phyloP scores from a whole-genome alignment of 495 filamentous ascomycete genomes.

The Daldinia childiae region DNA sequence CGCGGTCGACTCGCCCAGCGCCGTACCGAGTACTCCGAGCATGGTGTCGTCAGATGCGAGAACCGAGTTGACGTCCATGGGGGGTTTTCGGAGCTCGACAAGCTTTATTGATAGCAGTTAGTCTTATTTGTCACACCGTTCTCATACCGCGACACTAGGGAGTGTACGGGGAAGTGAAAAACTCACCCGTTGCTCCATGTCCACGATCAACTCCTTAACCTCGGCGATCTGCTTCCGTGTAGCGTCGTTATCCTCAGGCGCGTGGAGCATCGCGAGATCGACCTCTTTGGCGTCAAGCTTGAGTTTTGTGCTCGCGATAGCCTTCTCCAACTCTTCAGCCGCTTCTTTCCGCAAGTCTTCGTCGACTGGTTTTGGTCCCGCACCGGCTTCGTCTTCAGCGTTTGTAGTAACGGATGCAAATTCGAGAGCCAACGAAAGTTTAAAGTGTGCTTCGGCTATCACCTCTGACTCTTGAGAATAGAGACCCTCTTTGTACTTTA shows the following conservation, averaged over 20 bases:
- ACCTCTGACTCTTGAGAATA: constrained; percentile 81
- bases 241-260: constrained; percentile 65
- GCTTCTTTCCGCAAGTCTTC: constrained; percentile 78
- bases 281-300: constrained; percentile 79
- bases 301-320: constrained; percentile 79
- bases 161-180: constrained; percentile 37
- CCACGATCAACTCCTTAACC: constrained; percentile 83
- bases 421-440: constrained; percentile 93
- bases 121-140: constrained; percentile 19
- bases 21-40: constrained; percentile 75
- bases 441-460: constrained; percentile 93
- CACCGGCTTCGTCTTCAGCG: constrained; percentile 55
- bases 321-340: constrained; percentile 78
- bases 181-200: constrained; percentile 85
- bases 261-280: constrained; percentile 62
- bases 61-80: constrained; percentile 68
- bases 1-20: constrained; percentile 71
- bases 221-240: constrained; percentile 76
- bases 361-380: constrained; percentile 61
- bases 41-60: constrained; percentile 58
- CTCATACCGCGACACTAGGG: constrained; percentile 36
- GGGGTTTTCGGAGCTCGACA: constrained; percentile 76
- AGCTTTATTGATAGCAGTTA: constrained; percentile 61
- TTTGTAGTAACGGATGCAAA: constrained; percentile 82
- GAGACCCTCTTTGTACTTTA: constrained; percentile 78